Base-by-base conservation (phyloP, 495 filamentous ascomycete genomes). In the Xylaria palmicola region DNA sequence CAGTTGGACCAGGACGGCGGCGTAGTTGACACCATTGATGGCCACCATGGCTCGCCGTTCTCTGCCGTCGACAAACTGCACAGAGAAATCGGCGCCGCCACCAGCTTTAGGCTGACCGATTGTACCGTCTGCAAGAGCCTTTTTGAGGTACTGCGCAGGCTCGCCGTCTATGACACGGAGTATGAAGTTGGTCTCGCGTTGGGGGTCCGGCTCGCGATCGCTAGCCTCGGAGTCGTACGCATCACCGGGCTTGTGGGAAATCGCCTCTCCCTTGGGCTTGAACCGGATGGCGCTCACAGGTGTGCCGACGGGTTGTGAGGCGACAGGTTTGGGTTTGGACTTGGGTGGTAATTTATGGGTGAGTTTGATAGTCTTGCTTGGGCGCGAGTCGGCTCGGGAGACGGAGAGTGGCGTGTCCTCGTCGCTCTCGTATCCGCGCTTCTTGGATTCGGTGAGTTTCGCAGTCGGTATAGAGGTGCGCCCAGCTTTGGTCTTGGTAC, bases 221-320 rank as follows among this genome's bases (percentile, higher is more conserved):
- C 90, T 92, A 2, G 92, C 90, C 73, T 98, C 94, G n/a, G 91
- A 96, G 71, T 98, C 94, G 73, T 98, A 98, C 7, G 92, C 95
- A 20, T 94, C 90, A 15, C 93, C 94, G 3, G 75, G 77, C 15
- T 85, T 85, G 50, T 90, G 81, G 22, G 75, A 76, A 0, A 89
- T 86, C 0, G 84, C 79, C 43, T 87, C 86, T 0, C 85, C 83
- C 65, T 85, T 85, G 50, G 80, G 61, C 52, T 80, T 84, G 40
- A 83, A 71, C 62, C 78, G 85, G 39, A 84, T 75, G 60, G 76
- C 66, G 56, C 67, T 82, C 41, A 77, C 50, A 73, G 76, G 62
- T 58, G 70, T 70, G 61, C 37, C 50, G 26, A 39, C 37, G 3
- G 44, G 13, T 4, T 52, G 48, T 24, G 51, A 29, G 2, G 56